These are phyloP conservation scores for Saccharomycopsis microspora DNA, from an alignment of 805 yeast species.

Conservation along the genomic window DNA sequence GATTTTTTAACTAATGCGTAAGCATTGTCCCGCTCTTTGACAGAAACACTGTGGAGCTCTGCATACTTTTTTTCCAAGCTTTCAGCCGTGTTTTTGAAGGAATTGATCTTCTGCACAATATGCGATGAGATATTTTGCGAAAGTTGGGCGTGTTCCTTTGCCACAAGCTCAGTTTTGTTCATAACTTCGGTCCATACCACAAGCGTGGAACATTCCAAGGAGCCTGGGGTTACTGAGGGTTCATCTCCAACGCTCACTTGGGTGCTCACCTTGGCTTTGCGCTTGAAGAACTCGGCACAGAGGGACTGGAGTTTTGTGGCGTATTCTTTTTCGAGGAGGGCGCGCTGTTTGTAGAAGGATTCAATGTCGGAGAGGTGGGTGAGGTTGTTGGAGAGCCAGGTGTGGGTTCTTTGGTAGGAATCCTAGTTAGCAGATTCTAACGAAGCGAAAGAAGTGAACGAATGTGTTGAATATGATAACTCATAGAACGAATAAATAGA, in stretches of 20 bases:
- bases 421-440: conserved; percentile 6
- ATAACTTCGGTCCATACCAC: conserved; percentile 88
- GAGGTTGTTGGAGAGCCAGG: conserved; percentile 69
- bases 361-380: conserved; percentile 73
- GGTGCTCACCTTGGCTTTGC: conserved; percentile 61
- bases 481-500: no score
- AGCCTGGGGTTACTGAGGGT: conserved; percentile 90
- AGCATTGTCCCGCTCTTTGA: conserved; percentile 32
- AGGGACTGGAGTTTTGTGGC: conserved; percentile 53
- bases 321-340: conserved; percentile 75
- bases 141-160: conserved; percentile 52
- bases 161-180: conserved; percentile 69
- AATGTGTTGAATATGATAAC: no score
- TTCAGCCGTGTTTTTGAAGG: conserved; percentile 41
- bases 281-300: conserved; percentile 58
- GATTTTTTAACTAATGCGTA: conserved; percentile 50
- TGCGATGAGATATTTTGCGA: conserved; percentile 48
- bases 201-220: conserved; percentile 75
- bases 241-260: conserved; percentile 77
- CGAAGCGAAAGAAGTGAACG: neutral
- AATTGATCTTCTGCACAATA: conserved; percentile 48
- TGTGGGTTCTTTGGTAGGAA: conserved; percentile 53
- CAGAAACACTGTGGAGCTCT: conserved; percentile 47
- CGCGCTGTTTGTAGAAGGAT: conserved; percentile 73
- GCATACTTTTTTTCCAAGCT: conserved; percentile 44